Evolutionary conservation across 108 stramenopile genomes (phyloP).

Genomic region (Nitzschia putrida): DNA sequence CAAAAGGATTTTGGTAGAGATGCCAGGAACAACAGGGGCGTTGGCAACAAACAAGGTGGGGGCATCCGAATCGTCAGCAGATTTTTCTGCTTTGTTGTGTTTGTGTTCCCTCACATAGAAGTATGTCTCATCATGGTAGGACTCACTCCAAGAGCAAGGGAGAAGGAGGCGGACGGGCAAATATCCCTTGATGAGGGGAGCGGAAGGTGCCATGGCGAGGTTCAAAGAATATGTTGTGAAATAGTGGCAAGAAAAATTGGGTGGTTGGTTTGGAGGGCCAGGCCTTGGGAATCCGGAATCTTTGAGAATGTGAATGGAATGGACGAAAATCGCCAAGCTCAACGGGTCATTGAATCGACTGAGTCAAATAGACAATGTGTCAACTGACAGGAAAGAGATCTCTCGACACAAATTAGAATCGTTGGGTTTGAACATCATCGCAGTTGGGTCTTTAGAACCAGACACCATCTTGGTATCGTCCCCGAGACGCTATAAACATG

Average conservation of each 20-base stretch:
- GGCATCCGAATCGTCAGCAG: constrained; percentile 1
- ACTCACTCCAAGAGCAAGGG: constrained; percentile 22
- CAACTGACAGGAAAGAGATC: no score
- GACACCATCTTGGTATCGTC: background rate
- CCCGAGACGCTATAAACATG: background rate
- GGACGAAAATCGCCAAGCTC: background rate
- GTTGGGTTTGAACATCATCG: no score
- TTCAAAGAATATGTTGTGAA: background rate
- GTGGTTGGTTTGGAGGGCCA: background rate
- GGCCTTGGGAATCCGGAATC: constrained; percentile 2
- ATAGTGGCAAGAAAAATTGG: background rate
- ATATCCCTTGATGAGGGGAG: constrained; percentile 76
- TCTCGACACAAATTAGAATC: no score
- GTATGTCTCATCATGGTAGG: constrained; percentile 59
- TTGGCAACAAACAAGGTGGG: constrained; percentile 85
- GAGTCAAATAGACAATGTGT: no score
- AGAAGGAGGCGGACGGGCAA: constrained; percentile 74
- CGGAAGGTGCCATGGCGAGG: background rate
- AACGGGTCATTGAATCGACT: no score
- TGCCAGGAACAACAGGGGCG: constrained; percentile 68
- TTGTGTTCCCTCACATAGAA: constrained; percentile 79
- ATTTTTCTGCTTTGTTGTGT: constrained; percentile 9
- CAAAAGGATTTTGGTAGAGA: constrained; percentile 64
- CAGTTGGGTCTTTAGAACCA: background rate
- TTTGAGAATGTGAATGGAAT: background rate